phyloP scores from a whole-genome alignment of 257 asterid species.

The Forsythia viridissima region DNA sequence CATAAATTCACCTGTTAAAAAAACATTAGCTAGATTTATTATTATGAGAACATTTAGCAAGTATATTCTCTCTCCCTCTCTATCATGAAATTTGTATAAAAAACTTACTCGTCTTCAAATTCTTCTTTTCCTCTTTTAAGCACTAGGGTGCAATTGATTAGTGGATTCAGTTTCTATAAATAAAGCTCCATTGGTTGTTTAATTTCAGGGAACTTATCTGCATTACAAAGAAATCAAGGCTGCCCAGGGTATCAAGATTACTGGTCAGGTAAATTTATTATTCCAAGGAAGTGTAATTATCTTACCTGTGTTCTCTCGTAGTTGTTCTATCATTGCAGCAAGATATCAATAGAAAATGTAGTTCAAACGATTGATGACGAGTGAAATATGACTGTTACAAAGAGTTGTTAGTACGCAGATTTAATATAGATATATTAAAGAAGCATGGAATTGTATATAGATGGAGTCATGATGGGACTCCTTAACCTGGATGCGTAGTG shows the following conservation, averaged over 20 bases:
- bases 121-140: background rate
- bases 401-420: background rate
- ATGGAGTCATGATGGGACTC: background rate
- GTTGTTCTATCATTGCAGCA: background rate
- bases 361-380: background rate
- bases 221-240: slow-evolving; percentile 96
- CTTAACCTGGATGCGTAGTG: background rate
- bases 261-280: slow-evolving; percentile 70
- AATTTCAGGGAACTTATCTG: slow-evolving; percentile 78
- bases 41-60: background rate
- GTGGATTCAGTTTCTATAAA: background rate
- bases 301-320: background rate
- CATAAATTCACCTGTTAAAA: background rate
- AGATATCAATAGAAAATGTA: background rate
- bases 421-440: background rate
- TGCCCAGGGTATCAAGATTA: slow-evolving; percentile 95
- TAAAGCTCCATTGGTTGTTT: background rate
- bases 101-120: background rate
- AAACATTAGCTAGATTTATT: background rate
- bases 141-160: background rate
- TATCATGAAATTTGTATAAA: background rate
- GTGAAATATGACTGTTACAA: background rate
- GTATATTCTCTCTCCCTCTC: background rate
- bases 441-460: background rate
- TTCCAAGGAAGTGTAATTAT: background rate